These are phyloP conservation scores for Sporothrix mexicana DNA, from an alignment of 2,329 filamentous ascomycete species.

Conservation along the genomic window DNA sequence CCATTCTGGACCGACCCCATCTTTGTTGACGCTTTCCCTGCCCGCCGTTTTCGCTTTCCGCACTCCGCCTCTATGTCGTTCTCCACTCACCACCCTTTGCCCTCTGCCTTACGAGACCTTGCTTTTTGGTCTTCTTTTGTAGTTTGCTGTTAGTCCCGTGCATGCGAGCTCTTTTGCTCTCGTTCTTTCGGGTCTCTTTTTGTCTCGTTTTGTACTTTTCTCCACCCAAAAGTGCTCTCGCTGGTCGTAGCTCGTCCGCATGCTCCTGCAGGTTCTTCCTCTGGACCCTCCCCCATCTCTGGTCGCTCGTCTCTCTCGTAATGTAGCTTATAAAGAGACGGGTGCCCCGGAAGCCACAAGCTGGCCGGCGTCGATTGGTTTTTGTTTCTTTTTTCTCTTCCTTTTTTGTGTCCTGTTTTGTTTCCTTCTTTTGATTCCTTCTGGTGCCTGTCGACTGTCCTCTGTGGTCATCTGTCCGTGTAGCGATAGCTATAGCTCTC, in stretches of 20 bases:
- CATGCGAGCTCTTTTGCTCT: background rate
- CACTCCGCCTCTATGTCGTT: background rate
- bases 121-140: background rate
- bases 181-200: background rate
- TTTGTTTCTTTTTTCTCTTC: background rate
- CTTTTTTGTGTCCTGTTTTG: background rate
- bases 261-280: background rate
- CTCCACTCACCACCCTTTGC: background rate
- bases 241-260: background rate
- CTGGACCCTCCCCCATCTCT: background rate
- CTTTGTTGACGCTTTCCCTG: background rate
- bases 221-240: conserved; percentile 1
- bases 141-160: conserved; percentile 26
- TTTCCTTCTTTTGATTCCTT: background rate
- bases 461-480: background rate
- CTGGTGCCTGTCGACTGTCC: background rate
- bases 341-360: background rate
- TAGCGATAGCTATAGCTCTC: background rate
- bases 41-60: too few species aligned
- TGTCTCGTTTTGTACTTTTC: background rate
- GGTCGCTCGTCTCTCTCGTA: background rate
- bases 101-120: background rate
- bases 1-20: background rate
- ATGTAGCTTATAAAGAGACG: background rate
- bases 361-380: background rate